A percentile compares a stretch with the other conserved stretches of the same genome.
These are phyloP conservation scores for Suhomyces sp. DNA, from an alignment of 805 yeast species.

Conservation along the genomic window DNA sequence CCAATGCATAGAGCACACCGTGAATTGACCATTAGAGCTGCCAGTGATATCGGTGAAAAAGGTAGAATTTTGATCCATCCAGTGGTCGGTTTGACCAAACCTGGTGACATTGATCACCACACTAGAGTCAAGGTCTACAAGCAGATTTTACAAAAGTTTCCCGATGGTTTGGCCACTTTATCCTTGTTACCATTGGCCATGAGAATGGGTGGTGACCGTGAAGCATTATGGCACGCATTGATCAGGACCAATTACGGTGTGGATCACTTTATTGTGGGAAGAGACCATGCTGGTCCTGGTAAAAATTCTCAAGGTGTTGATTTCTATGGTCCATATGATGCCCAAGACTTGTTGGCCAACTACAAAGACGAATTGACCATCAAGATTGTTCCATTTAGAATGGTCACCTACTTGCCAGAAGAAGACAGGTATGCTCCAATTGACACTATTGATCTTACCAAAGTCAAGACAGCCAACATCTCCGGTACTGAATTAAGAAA, in stretches of 20 bases:
- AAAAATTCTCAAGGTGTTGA: constrained; percentile 83
- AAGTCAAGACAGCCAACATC: constrained; percentile 76
- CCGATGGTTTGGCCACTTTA: constrained; percentile 88
- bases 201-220: constrained; percentile 99
- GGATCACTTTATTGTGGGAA: constrained; percentile 94
- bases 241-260: constrained; percentile 96
- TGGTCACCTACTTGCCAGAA: constrained; percentile 95
- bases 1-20: constrained; percentile 99
- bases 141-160: constrained; percentile 88
- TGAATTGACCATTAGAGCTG: constrained; percentile 94
- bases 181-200: constrained; percentile 90
- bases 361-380: constrained; percentile 78
- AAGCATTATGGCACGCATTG: constrained; percentile 97
- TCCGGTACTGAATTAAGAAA: constrained; percentile 94
- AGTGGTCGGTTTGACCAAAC: constrained; percentile 94
- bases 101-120: constrained; percentile 97
- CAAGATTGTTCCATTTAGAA: constrained; percentile 92
- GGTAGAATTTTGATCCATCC: constrained; percentile 83
- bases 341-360: constrained; percentile 81
- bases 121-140: constrained; percentile 95
- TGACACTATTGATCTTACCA: constrained; percentile 79
- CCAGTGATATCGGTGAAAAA: constrained; percentile 85
- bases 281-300: constrained; percentile 99
- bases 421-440: constrained; percentile 94
- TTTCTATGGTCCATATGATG: constrained; percentile 96